Evolutionary conservation across 495 filamentous ascomycete genomes (phyloP), one percentile per base, ranked within the genome.

Genomic region (Trichoderma gamsii): DNA sequence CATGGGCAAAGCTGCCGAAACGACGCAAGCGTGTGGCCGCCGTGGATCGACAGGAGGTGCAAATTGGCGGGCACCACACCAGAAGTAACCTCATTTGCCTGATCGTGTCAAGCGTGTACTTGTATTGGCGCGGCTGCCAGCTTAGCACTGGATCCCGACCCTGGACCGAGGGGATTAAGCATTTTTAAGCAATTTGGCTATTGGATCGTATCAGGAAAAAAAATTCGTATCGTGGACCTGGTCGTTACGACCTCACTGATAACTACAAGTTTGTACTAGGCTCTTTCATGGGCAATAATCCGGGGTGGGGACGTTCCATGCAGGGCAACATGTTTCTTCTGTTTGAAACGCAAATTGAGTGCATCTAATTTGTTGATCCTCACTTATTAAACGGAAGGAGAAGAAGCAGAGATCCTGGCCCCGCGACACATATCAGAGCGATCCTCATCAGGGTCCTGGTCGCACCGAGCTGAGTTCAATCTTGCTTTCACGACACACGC

Each of bases 11-110:
- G 56, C 29, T 32, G 56, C 25, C 56, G 16, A 25, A 29, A 61
- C 27, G 25, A 18, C 56, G 25, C 29, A 29, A 32, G 56, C 56
- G 29, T 61, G 56, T 61, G 56, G 25, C 5, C 8, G 25, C 25
- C 56, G 56, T 29, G 56, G 56, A 61, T 61, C 56, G 56, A 61
- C 56, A 61, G 56, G 56, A 61, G 56, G 44, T 49, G 44, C 44
- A 16, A 49, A 49, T 49, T 49, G n/a, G 44, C 13, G 4, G 35
- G 35, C 35, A 38, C n/a, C 23, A 32, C 56, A 32, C 56, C 56
- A 61, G 56, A 61, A 32, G 27, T 61, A 18, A 32, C n/a, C 56
- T 13, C 27, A 61, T 61, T 32, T 52, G 49, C 49, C 49, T 11
- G 8, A 7, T 9, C 35, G n/a, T 23, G 43, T 46, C 12, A 46